phyloP scores from a whole-genome alignment of 2,329 filamentous ascomycete genomes.

The Spiromastix sp. region DNA sequence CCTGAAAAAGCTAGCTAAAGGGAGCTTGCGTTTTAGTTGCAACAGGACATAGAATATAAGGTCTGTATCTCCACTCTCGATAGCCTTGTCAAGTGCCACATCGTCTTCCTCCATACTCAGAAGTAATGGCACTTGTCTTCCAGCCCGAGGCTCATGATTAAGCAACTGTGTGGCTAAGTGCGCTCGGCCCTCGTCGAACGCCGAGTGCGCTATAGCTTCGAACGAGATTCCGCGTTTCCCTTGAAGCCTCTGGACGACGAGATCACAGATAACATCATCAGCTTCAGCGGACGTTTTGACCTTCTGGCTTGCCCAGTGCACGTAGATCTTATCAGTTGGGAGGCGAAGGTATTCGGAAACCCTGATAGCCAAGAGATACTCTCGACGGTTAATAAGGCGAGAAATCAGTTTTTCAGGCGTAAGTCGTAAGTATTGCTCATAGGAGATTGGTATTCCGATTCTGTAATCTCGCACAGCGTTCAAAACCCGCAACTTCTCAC shows the following conservation, averaged over 20 bases:
- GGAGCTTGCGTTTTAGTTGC: constrained; percentile 79
- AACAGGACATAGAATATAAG: constrained; percentile 82
- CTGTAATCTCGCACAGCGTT: constrained; percentile 90
- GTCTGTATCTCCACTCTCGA: constrained; percentile 91
- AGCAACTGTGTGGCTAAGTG: constrained; percentile 84
- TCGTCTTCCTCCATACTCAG: constrained; percentile 94
- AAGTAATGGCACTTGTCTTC: constrained; percentile 89
- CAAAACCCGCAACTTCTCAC: constrained; percentile 80
- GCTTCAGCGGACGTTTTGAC: constrained; percentile 75
- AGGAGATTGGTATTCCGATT: constrained; percentile 79
- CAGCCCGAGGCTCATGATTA: constrained; percentile 86
- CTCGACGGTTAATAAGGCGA: constrained; percentile 75
- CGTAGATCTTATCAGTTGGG: constrained; percentile 81
- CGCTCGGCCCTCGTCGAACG: constrained; percentile 84
- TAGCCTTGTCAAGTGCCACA: constrained; percentile 88
- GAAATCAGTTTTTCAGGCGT: constrained; percentile 82
- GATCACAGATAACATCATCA: constrained; percentile 74
- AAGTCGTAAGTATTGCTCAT: constrained; percentile 85
- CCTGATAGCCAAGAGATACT: constrained; percentile 82
- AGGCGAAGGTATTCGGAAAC: constrained; percentile 80
- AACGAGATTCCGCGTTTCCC: constrained; percentile 92
- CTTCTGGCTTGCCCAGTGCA: constrained; percentile 94
- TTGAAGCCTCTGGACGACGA: constrained; percentile 76
- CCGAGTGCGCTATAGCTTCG: constrained; percentile 82
- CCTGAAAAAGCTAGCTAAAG: constrained; percentile 84